Conservation (phyloP, 2,329 filamentous ascomycete genomes). For the Xylaria multiplex region DNA sequence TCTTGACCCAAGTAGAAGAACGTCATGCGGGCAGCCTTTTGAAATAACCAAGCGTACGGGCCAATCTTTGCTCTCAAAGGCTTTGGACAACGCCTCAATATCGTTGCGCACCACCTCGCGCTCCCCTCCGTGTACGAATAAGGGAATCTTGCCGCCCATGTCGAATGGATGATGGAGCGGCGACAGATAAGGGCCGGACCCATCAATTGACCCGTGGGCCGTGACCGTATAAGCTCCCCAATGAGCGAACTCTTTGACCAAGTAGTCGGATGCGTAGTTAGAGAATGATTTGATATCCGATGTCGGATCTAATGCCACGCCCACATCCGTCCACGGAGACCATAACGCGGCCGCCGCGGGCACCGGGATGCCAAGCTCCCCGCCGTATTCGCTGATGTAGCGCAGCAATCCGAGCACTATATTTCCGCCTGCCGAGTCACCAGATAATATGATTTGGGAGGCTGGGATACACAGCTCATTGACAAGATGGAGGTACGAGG, state of each 20-base stretch:
- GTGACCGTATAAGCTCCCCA: conserved; percentile 29
- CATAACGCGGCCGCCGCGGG: conserved; percentile 44
- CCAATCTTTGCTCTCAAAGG: conserved; percentile 20
- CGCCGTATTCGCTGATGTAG: conserved; percentile 46
- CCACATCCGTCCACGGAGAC: conserved; percentile 46
- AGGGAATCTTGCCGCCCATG: conserved; percentile 17
- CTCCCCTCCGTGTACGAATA: conserved; percentile 28
- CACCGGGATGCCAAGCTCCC: conserved; percentile 34
- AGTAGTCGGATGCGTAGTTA: conserved; percentile 30
- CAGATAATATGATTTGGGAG: conserved; percentile 47
- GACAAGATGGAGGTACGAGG: conserved; percentile 46
- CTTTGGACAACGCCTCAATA: conserved; percentile 19
- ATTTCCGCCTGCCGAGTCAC: conserved; percentile 50
- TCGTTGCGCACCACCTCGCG: conserved; percentile 28
- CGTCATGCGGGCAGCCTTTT: conserved; percentile 31
- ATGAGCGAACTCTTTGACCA: conserved; percentile 25
- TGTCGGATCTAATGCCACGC: conserved; percentile 15
- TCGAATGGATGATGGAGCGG: conserved; percentile 32
- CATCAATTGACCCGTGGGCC: conserved; percentile 21
- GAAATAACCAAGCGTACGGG: conserved; percentile 24
- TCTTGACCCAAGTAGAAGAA: conserved; percentile 23
- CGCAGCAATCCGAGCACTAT: conserved; percentile 48
- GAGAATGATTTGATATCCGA: conserved; percentile 24
- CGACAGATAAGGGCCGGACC: conserved; percentile 30
- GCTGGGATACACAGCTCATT: conserved; percentile 42